Conservation (phyloP, 2,329 filamentous ascomycete species). For the Byssochlamys sp. region DNA sequence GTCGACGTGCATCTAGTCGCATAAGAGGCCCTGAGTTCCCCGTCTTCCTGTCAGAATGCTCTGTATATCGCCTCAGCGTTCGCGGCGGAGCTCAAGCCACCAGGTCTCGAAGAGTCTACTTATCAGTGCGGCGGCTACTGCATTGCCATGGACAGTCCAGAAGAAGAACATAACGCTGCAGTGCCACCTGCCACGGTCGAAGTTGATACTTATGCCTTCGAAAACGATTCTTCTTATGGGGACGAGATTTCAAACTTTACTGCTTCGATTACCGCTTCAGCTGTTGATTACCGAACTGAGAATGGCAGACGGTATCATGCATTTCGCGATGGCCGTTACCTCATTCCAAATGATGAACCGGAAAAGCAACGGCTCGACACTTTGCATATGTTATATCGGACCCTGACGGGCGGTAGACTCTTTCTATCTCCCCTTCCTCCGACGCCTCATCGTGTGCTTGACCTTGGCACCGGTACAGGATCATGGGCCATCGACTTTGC, state of each 20-base stretch:
- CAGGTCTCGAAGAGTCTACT: neutral
- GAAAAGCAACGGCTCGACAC: conserved; percentile 11
- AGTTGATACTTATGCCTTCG: neutral
- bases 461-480: conserved; percentile 14
- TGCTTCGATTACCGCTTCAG: neutral
- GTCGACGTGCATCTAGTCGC: neutral
- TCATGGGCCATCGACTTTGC: conserved; percentile 22
- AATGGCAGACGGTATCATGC: neutral
- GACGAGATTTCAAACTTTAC: neutral
- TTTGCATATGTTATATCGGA: conserved; percentile 9
- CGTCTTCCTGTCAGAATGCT: neutral
- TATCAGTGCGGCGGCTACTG: neutral
- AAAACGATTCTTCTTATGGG: neutral
- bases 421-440: conserved; percentile 12
- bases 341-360: conserved; percentile 11
- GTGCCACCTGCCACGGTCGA: neutral
- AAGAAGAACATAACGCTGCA: neutral
- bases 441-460: conserved; percentile 7
- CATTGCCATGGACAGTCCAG: neutral
- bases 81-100: neutral
- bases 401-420: conserved; percentile 8
- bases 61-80: neutral
- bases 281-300: neutral
- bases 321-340: neutral
- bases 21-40: neutral